Percentiles rank a stretch among this genome's conserved stretches.
phyloP scores from a whole-genome alignment of 306 rosid species.

The Lathyrus aphaca region DNA sequence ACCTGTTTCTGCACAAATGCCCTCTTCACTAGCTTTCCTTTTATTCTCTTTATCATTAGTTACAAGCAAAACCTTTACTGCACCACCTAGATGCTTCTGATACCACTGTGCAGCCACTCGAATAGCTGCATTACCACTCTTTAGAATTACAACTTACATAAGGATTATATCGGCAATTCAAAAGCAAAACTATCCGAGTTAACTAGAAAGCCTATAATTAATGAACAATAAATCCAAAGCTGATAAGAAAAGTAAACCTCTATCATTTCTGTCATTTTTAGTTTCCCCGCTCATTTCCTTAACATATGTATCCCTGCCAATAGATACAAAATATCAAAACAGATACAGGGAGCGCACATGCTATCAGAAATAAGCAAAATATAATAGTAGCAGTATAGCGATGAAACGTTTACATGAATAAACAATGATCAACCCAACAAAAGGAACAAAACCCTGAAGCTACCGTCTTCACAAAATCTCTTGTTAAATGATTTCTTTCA shows the following conservation, averaged over 20 bases:
- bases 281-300: constrained; percentile 88
- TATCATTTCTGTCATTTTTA: constrained; percentile 92
- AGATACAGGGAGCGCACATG: not conserved
- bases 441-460: constrained; percentile 16
- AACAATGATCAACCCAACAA: constrained; percentile 5
- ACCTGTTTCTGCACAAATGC: constrained; percentile 94
- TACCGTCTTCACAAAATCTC: constrained; percentile 14
- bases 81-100: constrained; percentile 87
- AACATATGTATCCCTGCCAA: constrained; percentile 84
- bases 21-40: constrained; percentile 88
- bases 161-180: constrained; percentile 21
- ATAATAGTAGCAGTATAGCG: constrained; percentile 6
- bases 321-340: constrained; percentile 17
- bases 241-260: constrained; percentile 64
- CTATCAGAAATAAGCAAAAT: constrained; percentile 15
- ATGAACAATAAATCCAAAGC: constrained; percentile 33
- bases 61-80: constrained; percentile 70
- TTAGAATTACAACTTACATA: constrained; percentile 39
- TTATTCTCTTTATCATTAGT: constrained; percentile 93
- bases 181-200: constrained; percentile 16
- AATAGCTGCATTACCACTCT: constrained; percentile 67
- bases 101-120: constrained; percentile 97
- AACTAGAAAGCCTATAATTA: constrained; percentile 2
- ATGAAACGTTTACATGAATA: constrained; percentile 11
- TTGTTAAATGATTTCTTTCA: not conserved